Percentiles rank a stretch among this genome's conserved stretches.
phyloP scores from a whole-genome alignment of 371 early-diverging fungal species.

The Smittium culicis region DNA sequence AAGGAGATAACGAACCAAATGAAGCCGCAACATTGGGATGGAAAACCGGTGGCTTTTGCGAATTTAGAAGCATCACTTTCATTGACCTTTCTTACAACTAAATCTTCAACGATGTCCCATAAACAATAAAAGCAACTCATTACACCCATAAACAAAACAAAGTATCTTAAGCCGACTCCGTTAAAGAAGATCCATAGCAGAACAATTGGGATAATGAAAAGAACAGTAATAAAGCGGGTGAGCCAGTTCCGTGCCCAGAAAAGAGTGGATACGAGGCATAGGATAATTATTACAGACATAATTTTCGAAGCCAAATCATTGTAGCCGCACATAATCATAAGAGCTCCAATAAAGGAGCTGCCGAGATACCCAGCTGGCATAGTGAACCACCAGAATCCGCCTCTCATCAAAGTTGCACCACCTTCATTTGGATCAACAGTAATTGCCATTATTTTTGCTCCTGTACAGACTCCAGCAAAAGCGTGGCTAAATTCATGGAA shows the following conservation, averaged over 20 bases:
- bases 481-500: conserved; percentile 77
- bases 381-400: conserved; percentile 57
- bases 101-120: conserved; percentile 90
- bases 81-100: conserved; percentile 74
- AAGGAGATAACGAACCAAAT: conserved; percentile 79
- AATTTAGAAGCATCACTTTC: conserved; percentile 86
- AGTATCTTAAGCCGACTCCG: conserved; percentile 60
- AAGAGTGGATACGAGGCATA: no score
- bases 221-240: conserved; percentile 57
- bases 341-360: conserved; percentile 63
- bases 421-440: conserved; percentile 85
- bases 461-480: conserved; percentile 63
- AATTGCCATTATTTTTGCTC: conserved; percentile 80
- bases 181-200: conserved; percentile 72
- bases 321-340: conserved; percentile 84
- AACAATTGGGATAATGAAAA: conserved; percentile 65
- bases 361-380: conserved; percentile 67
- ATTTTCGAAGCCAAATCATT: conserved; percentile 70
- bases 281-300: no score
- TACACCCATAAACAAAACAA: conserved; percentile 80
- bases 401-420: conserved; percentile 72
- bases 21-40: conserved; percentile 73
- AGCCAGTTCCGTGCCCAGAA: no score
- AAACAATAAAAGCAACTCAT: conserved; percentile 83
- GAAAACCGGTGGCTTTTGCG: conserved; percentile 63